Base-by-base conservation (phyloP, 345 rosid genomes). In the Brassica nigra region DNA sequence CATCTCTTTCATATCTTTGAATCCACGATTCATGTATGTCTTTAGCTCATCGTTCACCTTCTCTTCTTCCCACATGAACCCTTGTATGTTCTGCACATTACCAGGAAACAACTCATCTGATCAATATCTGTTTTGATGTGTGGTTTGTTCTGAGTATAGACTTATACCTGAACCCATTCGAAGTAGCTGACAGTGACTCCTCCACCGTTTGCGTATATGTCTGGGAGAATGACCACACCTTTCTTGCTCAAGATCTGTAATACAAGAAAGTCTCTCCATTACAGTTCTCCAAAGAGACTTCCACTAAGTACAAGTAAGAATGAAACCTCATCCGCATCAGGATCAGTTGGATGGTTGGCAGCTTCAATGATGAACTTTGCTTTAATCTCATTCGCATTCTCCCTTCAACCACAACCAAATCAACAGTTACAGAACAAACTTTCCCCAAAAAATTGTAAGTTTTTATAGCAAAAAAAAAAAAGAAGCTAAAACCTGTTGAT, bases 171-270 rank as follows among this genome's bases (percentile, higher is more conserved):
- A 79, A 95, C 99, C 99, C 99, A 95, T 80, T 95, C 99, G 5
- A 95, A 95, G 91, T 95, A 91, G 78, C 98, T 95, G 66, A 93
- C 98, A 3, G 98, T 95, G 44, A 95, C 99, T 79, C 98, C 99
- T 73, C 99, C 99, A 1, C 97, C 90, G 86, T 95, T 95, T 9
- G 98, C 95, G 76, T 88, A 91, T 76, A 93, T 91, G 83, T 93
- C 99, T 23, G 99, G 99, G 71, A 95, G 98, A 67, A 95, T 95
- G 5, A 87, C 86, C 29, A 93, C 99, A n/a, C 98, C 97, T 89
- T 89, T 93, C 91, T 91, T 91, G 1, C 88, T 81, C 78, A 93
- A 76, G 7, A 93, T 95, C 97, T 92, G 91, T n/a, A 16, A 49
- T 6, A 34, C 42, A 80, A 9, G 14, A 16, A 54, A 67, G 6